Percentiles rank a stretch among this genome's conserved stretches.
These are phyloP conservation scores for Solanum acaule DNA, from an alignment of 257 asterid genomes.

Conservation along the genomic window DNA sequence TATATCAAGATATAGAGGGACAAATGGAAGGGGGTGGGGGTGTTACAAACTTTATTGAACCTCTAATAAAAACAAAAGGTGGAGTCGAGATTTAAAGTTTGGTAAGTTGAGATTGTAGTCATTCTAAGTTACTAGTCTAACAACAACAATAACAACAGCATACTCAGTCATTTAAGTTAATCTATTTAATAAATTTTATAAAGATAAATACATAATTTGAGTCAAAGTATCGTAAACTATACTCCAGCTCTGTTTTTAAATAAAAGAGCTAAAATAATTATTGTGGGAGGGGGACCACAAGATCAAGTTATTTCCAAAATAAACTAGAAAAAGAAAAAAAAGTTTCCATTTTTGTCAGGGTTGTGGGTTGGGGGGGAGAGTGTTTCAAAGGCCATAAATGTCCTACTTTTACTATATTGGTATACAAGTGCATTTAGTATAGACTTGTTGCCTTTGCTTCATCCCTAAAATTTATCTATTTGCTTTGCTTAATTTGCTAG, in stretches of 20 bases:
- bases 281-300: not conserved
- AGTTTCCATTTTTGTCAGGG: not conserved
- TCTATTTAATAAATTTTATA: not conserved
- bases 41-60: not conserved
- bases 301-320: not conserved
- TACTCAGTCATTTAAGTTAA: not conserved
- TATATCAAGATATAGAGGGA: not conserved
- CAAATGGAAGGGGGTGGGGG: not conserved
- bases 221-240: not conserved
- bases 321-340: not conserved
- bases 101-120: not conserved
- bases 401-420: conserved; percentile 2
- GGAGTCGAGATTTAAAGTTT: not conserved
- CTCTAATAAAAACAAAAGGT: not conserved
- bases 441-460: conserved; percentile 2
- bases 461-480: not conserved
- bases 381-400: not conserved
- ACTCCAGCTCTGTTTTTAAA: not conserved
- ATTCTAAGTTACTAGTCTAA: not conserved
- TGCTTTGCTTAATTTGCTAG: not conserved
- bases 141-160: not conserved
- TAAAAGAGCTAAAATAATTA: not conserved
- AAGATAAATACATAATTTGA: not conserved
- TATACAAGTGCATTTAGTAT: conserved; percentile 20
- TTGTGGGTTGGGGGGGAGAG: not conserved